A percentile compares a stretch with the other conserved stretches of the same genome.
These are phyloP conservation scores for Fusarium sp. DNA, from an alignment of 2,329 filamentous ascomycete species.

Conservation along the genomic window DNA sequence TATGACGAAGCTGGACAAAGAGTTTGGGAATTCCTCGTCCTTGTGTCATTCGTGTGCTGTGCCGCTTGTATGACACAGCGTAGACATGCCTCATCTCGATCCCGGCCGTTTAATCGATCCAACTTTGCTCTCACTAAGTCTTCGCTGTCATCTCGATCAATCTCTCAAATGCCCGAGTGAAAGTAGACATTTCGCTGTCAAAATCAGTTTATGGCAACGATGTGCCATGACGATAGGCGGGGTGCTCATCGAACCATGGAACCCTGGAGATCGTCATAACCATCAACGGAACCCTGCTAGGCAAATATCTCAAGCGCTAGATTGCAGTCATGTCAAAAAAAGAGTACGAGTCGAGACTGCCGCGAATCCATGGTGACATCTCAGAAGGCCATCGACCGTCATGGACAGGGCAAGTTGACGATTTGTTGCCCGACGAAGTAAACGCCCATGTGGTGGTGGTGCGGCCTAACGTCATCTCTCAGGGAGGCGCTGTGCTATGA, in stretches of 20 bases:
- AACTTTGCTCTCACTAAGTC: constrained; percentile 4
- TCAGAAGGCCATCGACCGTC: constrained; percentile 21
- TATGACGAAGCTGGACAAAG: neutral
- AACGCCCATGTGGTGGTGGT: constrained; percentile 27
- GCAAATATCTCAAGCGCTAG: constrained; percentile 1
- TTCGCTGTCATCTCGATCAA: constrained; percentile 4
- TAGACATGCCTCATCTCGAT: constrained; percentile 15
- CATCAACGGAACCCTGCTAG: constrained; percentile 2
- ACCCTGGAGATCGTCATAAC: neutral
- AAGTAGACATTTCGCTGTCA: constrained; percentile 1
- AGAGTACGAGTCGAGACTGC: constrained; percentile 10
- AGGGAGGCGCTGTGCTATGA: constrained; percentile 36
- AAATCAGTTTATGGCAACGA: constrained; percentile 10
- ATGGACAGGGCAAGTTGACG: constrained; percentile 29
- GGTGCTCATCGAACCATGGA: neutral
- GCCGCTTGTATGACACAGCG: too few relatives aligned
- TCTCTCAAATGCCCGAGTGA: neutral
- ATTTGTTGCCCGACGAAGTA: constrained; percentile 16
- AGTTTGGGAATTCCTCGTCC: neutral
- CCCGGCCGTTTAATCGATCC: neutral
- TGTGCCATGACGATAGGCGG: constrained; percentile 8
- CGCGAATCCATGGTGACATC: constrained; percentile 10
- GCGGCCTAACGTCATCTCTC: constrained; percentile 44
- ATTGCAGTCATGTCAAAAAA: neutral
- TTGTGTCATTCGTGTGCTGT: too few relatives aligned